Percentiles rank a stretch among this genome's conserved stretches.
Conservation (phyloP, 805 yeast species). For the Suhomyces emberorum region DNA sequence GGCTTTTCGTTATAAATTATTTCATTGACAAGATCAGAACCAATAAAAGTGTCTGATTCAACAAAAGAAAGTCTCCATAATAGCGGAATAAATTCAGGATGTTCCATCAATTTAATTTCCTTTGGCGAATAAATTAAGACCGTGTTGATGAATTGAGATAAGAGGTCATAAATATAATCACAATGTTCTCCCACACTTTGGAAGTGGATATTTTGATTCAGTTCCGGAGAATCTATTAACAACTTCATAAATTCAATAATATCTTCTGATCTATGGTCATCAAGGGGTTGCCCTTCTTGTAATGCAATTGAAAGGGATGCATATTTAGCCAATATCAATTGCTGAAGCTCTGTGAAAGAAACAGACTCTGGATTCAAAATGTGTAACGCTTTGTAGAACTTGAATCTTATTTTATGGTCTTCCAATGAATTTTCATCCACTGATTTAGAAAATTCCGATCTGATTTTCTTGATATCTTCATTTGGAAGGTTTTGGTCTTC, state of each 20-base stretch:
- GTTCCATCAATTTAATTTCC: conserved; percentile 19
- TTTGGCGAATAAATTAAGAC: conserved; percentile 25
- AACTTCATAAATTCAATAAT: conserved; percentile 28
- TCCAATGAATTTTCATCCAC: conserved; percentile 4
- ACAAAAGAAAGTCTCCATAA: conserved; percentile 31
- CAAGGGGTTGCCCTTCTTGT: conserved; percentile 8
- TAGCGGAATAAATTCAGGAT: conserved; percentile 31
- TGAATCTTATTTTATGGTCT: conserved; percentile 19
- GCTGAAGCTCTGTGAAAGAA: conserved; percentile 21
- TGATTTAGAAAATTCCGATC: neutral
- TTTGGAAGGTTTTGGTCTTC: neutral
- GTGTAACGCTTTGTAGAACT: conserved; percentile 27
- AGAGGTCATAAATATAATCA: conserved; percentile 20
- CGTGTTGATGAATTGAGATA: conserved; percentile 26
- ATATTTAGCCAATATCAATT: conserved; percentile 27
- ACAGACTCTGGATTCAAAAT: conserved; percentile 21
- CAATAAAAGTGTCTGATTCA: conserved; percentile 13
- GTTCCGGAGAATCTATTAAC: conserved; percentile 32
- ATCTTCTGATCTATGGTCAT: conserved; percentile 24
- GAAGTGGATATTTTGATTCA: conserved; percentile 7
- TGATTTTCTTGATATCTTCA: conserved; percentile 1
- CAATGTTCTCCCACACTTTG: conserved; percentile 9
- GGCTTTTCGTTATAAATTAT: conserved; percentile 16
- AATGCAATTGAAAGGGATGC: conserved; percentile 13
- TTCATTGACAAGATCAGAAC: conserved; percentile 24